phyloP scores from a whole-genome alignment of 192 early-diverging fungal genomes.

The Umbelopsis isabellina region DNA sequence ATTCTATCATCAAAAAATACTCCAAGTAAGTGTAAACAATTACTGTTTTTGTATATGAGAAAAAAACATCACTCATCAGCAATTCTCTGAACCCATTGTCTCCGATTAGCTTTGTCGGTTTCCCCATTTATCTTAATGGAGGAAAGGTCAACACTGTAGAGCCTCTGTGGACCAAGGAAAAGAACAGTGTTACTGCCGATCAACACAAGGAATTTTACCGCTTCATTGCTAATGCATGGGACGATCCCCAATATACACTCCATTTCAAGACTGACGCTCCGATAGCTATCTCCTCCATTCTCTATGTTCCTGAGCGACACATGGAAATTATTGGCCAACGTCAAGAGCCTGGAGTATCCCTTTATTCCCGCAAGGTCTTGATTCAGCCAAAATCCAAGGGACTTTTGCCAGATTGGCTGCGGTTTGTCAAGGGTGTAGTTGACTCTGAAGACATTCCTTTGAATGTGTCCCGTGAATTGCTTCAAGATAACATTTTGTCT shows the following conservation, averaged over 20 bases:
- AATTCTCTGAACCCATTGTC: too few relatives aligned
- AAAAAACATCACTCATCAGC: background rate
- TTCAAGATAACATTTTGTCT: slow-evolving; percentile 72
- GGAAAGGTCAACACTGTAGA: slow-evolving; percentile 61
- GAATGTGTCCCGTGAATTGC: slow-evolving; percentile 82
- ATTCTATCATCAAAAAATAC: slow-evolving; percentile 68
- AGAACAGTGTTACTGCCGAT: slow-evolving; percentile 53
- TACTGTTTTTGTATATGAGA: background rate
- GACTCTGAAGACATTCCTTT: slow-evolving; percentile 86
- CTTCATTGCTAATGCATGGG: slow-evolving; percentile 62
- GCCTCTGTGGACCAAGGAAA: slow-evolving; percentile 65
- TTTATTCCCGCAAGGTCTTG: slow-evolving; percentile 67
- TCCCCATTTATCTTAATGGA: slow-evolving; percentile 61
- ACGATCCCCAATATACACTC: slow-evolving; percentile 61
- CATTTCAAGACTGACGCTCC: slow-evolving; percentile 69
- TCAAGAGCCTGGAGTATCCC: slow-evolving; percentile 60
- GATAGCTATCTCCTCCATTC: slow-evolving; percentile 56
- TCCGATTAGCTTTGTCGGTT: slow-evolving; percentile 56
- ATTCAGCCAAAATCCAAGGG: slow-evolving; percentile 68
- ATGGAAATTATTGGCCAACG: slow-evolving; percentile 59
- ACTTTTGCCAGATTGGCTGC: slow-evolving; percentile 75
- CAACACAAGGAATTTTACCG: slow-evolving; percentile 66
- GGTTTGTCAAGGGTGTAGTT: slow-evolving; percentile 82
- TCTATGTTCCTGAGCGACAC: slow-evolving; percentile 64
- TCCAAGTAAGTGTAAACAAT: slow-evolving; percentile 46